Percentiles rank a stretch among this genome's conserved stretches.
Conservation (phyloP, 164 flowering plant species). For the Vitis labrusca region DNA sequence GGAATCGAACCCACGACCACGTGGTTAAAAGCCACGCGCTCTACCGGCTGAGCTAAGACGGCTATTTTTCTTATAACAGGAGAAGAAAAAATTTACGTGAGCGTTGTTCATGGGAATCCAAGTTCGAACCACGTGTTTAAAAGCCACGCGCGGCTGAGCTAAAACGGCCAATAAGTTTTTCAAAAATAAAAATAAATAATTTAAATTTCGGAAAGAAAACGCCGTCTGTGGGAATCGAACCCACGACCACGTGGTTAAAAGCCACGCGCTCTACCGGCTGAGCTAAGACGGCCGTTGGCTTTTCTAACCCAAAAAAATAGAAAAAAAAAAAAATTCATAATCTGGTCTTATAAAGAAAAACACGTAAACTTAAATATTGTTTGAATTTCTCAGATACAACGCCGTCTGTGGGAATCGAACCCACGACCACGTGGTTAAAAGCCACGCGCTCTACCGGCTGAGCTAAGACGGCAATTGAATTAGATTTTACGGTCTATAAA, state of each 20-base stretch:
- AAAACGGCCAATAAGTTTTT: constrained; percentile 18
- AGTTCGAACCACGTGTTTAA: constrained; percentile 34
- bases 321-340: no score
- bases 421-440: constrained; percentile 44
- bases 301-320: no score
- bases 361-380: no score
- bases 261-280: no score
- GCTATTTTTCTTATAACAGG: not conserved
- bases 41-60: constrained; percentile 47
- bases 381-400: not conserved
- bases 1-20: constrained; percentile 46
- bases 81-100: no score
- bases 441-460: constrained; percentile 44
- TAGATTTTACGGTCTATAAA: not conserved
- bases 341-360: no score
- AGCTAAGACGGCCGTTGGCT: no score
- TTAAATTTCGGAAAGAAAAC: no score
- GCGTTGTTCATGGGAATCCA: constrained; percentile 29
- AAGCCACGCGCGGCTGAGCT: constrained; percentile 43
- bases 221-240: constrained; percentile 17
- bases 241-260: no score
- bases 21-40: constrained; percentile 40
- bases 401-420: constrained; percentile 44
- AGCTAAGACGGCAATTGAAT: constrained; percentile 33
- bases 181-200: no score